Evolutionary conservation across 768 basidiomycete genomes (phyloP), one percentile per base, ranked within the genome.

Genomic region (Ramaria rubella): DNA sequence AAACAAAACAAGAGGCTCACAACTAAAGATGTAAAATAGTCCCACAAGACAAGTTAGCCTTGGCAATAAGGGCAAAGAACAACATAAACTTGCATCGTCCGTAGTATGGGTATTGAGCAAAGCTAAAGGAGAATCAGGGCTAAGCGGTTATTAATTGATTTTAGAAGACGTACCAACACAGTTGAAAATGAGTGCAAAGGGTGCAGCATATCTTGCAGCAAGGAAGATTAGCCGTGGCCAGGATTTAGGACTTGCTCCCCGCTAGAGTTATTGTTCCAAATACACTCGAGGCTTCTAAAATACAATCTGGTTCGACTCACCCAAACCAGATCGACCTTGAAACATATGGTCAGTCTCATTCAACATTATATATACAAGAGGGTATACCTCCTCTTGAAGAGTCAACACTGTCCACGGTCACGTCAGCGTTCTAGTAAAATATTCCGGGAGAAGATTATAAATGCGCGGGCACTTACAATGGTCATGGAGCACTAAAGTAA

Each of bases 161-260:
- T 14, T 23, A 29, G 23, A 53, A 23, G 12, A 50, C 17, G 14
- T 26, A 55, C 54, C 54, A 31, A 46, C 26, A 19, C 42, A 26
- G 29, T 55, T 55, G 21, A 46, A 12, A 27, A 45, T 8, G 11
- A 55, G 44, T 30, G 54, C 54, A 17, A 55, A 9, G 14, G 43
- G 43, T 24, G 23, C 29, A 24, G 43, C 23, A 26, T 55, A 55
- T 27, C 54, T 14, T 17, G 54, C 54, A 9, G 54, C 24, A 24
- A 55, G 29, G 43, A 55, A 55, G n/a, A 55, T 17, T n/a, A 43
- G 29, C 21, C 54, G 40, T 3, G 54, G 54, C 54, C 54, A 55
- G 9, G 54, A 55, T 23, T 24, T 55, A 12, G 43, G 24, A 23
- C 27, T 30, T 2, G 33, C 54, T n/a, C 54, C 54, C 45, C 40